A percentile compares a stretch with the other conserved stretches of the same genome.
Evolutionary conservation across 73 alveolate species (phyloP).

Genomic region (Breviolum minutum): DNA sequence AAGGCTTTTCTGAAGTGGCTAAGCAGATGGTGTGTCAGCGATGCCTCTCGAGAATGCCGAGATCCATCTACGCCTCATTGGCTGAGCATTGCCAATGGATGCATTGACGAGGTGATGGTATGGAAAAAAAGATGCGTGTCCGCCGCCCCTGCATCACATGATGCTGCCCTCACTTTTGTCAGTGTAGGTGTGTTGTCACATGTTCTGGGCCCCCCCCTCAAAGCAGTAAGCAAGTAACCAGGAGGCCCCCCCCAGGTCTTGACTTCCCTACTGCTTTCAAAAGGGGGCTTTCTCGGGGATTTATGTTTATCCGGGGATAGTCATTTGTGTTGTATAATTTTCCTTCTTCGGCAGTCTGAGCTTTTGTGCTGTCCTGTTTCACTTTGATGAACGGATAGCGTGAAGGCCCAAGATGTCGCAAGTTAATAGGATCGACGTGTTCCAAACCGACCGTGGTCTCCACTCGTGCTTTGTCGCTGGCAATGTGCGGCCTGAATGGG

Average conservation of each 20-base stretch:
- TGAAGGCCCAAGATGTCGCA: not conserved
- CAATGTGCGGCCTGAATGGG: not conserved
- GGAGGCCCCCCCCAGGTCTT: too few species aligned
- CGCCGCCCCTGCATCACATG: not conserved
- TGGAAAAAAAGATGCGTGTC: not conserved
- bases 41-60: not conserved
- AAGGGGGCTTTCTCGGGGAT: too few species aligned
- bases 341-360: too few species aligned
- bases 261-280: too few species aligned
- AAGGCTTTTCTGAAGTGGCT: not conserved
- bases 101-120: not conserved
- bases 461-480: not conserved
- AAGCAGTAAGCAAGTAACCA: too few species aligned
- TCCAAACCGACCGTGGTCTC: conserved; percentile 13
- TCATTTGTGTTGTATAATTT: too few species aligned
- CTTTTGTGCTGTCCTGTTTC: not conserved
- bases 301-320: too few species aligned
- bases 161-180: not conserved
- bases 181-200: not conserved
- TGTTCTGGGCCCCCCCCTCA: not conserved
- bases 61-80: not conserved
- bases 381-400: not conserved
- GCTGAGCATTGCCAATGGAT: not conserved
- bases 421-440: not conserved
- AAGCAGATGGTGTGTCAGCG: not conserved